Percentiles rank a stretch among this genome's conserved stretches.
These are phyloP conservation scores for Quercus lobata DNA, from an alignment of 331 rosid genomes.

Conservation along the genomic window DNA sequence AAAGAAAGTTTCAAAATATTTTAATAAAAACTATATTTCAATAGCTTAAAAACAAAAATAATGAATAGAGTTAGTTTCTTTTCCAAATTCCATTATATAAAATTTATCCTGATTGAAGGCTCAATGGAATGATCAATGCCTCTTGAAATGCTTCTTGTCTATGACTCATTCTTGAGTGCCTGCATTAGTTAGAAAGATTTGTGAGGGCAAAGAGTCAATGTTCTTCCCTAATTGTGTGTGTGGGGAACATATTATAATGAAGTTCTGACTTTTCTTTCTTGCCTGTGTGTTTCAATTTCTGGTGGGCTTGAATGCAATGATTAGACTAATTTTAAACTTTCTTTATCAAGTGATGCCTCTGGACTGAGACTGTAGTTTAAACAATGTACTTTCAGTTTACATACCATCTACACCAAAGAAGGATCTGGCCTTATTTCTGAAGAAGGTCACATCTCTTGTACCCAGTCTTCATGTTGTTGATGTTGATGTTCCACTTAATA, in stretches of 20 bases:
- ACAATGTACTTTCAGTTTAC: slow-evolving; percentile 40
- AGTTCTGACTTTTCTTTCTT: neutral
- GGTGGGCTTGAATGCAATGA: neutral
- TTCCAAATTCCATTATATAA: neutral
- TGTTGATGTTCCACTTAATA: slow-evolving; percentile 54
- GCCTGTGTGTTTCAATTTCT: neutral
- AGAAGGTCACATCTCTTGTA: slow-evolving; percentile 51
- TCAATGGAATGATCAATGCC: neutral
- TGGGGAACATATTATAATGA: neutral
- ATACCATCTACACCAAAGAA: slow-evolving; percentile 60
- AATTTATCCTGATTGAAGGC: neutral
- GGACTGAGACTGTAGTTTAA: slow-evolving; percentile 4
- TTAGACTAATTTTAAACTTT: neutral
- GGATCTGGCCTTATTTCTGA: slow-evolving; percentile 60
- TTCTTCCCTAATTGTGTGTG: neutral
- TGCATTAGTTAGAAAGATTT: neutral
- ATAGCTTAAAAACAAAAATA: too few relatives aligned
- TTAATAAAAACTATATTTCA: too few relatives aligned
- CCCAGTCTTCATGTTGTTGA: slow-evolving; percentile 67
- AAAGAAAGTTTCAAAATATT: too few relatives aligned
- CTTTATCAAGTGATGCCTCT: slow-evolving; percentile 4
- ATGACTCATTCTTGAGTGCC: neutral
- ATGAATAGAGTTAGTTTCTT: neutral
- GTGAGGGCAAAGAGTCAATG: neutral
- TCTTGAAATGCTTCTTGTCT: neutral